These are phyloP conservation scores for Pseudoscleropodium purum DNA, from an alignment of 225 moss, liverwort and hornwort species.

Conservation along the genomic window DNA sequence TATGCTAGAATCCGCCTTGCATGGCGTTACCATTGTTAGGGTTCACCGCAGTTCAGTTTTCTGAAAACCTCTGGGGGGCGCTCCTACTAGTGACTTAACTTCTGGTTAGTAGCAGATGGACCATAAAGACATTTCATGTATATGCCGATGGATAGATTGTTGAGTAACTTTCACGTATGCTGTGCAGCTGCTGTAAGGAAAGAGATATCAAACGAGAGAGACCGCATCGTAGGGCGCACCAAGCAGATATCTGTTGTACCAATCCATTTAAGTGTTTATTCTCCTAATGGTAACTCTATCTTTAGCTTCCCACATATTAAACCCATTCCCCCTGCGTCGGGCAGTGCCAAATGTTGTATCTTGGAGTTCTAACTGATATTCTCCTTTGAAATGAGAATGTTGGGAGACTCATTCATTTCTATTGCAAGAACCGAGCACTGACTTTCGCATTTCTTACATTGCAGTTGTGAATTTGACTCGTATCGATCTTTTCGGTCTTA, in stretches of 20 bases:
- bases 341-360: neutral
- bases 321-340: neutral
- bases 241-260: conserved; percentile 67
- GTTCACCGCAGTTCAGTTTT: neutral
- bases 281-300: conserved; percentile 36
- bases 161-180: neutral
- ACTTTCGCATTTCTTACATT: neutral
- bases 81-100: neutral
- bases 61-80: neutral
- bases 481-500: conserved; percentile 30
- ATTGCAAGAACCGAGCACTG: neutral
- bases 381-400: neutral
- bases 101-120: neutral
- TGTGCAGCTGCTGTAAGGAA: conserved; percentile 44
- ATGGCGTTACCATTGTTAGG: neutral
- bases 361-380: neutral
- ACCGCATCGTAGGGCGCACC: conserved; percentile 49
- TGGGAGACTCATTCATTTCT: neutral
- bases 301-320: neutral
- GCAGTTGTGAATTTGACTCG: conserved; percentile 41
- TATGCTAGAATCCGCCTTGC: neutral
- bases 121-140: neutral
- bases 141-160: neutral
- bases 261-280: conserved; percentile 64
- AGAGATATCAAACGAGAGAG: conserved; percentile 67